A percentile compares a stretch with the other conserved stretches of the same genome.
phyloP scores from a whole-genome alignment of 768 basidiomycete genomes.

The Suillus spraguei region DNA sequence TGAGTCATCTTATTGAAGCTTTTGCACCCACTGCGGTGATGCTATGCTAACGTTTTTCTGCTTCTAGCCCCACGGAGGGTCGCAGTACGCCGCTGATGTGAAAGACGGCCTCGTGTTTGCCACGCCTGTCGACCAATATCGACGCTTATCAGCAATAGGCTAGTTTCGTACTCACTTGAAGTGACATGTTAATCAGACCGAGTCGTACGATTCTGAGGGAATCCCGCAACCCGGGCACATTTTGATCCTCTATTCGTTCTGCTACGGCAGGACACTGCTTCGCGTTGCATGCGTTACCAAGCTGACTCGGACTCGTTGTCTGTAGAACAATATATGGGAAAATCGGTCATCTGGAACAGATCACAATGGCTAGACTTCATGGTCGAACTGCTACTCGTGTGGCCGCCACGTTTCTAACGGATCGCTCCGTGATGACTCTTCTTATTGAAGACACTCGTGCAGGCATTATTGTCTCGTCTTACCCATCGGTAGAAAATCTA shows the following conservation, averaged over 20 bases:
- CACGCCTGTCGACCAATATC: background rate
- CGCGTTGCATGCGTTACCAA: background rate
- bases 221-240: background rate
- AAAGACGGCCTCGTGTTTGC: background rate
- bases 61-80: background rate
- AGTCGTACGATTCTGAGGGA: slow-evolving; percentile 5
- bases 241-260: background rate
- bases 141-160: background rate
- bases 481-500: background rate
- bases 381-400: background rate
- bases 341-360: background rate
- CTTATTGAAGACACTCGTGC: slow-evolving; percentile 1
- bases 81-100: background rate
- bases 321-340: background rate
- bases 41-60: background rate
- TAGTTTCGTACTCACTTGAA: background rate
- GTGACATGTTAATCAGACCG: background rate
- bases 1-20: background rate
- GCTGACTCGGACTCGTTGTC: no score
- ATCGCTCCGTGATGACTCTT: slow-evolving; percentile 4
- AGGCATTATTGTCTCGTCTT: background rate
- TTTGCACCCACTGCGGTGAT: background rate
- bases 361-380: background rate
- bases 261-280: background rate
- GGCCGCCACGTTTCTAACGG: slow-evolving; percentile 3